Evolutionary conservation across 768 basidiomycete genomes (phyloP).

Genomic region (Kwoniella mangroviensis): DNA sequence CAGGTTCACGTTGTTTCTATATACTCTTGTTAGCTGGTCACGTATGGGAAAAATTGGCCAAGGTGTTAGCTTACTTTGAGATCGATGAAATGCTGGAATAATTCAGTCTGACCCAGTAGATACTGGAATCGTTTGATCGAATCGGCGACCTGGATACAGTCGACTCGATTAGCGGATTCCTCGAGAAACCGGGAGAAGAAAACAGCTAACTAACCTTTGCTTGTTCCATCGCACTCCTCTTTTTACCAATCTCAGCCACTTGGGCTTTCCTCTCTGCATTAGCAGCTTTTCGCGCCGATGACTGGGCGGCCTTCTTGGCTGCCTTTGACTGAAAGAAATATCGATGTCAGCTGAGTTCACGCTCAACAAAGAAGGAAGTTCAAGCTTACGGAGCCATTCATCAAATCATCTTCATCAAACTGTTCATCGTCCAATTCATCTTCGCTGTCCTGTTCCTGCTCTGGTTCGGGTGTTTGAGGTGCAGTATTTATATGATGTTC

Average conservation of each 20-base stretch:
- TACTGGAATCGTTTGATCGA: conserved; percentile 97
- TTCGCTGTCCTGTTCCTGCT: conserved; percentile 23
- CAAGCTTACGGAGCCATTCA: conserved; percentile 23
- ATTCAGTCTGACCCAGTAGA: conserved; percentile 94
- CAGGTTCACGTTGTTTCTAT: conserved; percentile 85
- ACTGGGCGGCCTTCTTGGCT: conserved; percentile 34
- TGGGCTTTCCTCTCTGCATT: conserved; percentile 46
- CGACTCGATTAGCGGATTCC: background rate
- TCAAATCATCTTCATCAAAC: conserved; percentile 39
- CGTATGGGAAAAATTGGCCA: too few relatives aligned
- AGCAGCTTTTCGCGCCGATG: conserved; percentile 47
- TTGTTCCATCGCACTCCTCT: conserved; percentile 43
- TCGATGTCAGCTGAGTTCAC: too few relatives aligned
- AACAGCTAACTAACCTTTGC: conserved; percentile 42
- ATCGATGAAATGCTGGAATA: conserved; percentile 98
- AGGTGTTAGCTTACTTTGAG: conserved; percentile 85
- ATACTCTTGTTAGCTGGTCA: background rate
- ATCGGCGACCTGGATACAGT: conserved; percentile 70
- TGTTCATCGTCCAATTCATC: conserved; percentile 42
- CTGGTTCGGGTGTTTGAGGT: conserved; percentile 36
- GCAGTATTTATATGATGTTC: conserved; percentile 68
- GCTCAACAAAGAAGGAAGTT: too few relatives aligned
- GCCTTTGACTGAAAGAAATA: too few relatives aligned
- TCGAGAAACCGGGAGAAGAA: background rate
- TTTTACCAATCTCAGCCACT: conserved; percentile 44